A percentile compares a stretch with the other conserved stretches of the same genome.
These are phyloP conservation scores for Bipolaris sorokiniana DNA, from an alignment of 2,329 filamentous ascomycete species.

Conservation along the genomic window DNA sequence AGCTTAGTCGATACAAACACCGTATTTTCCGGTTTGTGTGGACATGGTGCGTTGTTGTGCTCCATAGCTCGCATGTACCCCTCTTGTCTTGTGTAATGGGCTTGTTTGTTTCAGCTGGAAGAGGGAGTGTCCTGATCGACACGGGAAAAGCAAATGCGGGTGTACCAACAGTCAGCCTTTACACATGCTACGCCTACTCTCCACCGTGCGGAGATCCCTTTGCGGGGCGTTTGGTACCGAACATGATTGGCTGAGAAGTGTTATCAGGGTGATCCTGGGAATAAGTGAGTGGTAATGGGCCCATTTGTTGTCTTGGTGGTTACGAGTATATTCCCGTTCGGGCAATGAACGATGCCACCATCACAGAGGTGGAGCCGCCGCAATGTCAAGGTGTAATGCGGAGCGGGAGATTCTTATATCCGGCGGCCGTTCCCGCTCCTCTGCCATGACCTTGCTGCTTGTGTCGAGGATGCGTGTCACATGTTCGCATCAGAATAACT, in stretches of 20 bases:
- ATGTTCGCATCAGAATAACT: background rate
- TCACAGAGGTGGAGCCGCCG: background rate
- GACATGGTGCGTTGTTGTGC: background rate
- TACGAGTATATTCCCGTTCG: slow-evolving; percentile 1
- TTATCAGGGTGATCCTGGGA: background rate
- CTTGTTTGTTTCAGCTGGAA: background rate
- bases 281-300: slow-evolving; percentile 7
- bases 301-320: slow-evolving; percentile 10
- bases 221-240: background rate
- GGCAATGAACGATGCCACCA: slow-evolving; percentile 3
- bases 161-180: background rate
- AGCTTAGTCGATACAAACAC: slow-evolving; percentile 7
- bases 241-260: slow-evolving; percentile 4
- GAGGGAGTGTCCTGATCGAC: background rate
- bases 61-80: background rate
- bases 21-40: background rate
- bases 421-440: background rate
- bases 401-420: slow-evolving; percentile 1
- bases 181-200: background rate
- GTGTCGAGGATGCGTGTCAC: background rate
- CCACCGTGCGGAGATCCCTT: slow-evolving; percentile 4
- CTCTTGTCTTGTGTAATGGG: background rate
- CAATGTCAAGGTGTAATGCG: slow-evolving; percentile 4
- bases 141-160: background rate
- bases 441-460: no score